phyloP scores from a whole-genome alignment of 306 rosid species.

The Datisca glomerata region DNA sequence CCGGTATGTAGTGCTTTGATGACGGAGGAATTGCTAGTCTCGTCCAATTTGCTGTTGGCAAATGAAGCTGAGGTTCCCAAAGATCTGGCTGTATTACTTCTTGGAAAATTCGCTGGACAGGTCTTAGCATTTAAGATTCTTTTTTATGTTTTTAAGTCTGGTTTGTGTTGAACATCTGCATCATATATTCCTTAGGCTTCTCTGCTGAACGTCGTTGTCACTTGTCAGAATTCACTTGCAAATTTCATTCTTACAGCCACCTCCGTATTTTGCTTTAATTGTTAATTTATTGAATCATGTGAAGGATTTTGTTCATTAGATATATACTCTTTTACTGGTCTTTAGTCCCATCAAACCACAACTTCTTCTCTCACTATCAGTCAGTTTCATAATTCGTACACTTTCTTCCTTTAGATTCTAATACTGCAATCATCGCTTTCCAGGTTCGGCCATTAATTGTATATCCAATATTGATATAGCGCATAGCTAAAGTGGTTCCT shows the following conservation, averaged over 20 bases:
- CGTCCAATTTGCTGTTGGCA: constrained; percentile 31
- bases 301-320: too few species aligned
- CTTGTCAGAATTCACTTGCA: too few species aligned
- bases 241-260: too few species aligned
- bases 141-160: constrained; percentile 5
- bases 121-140: constrained; percentile 25
- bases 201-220: too few species aligned
- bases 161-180: constrained; percentile 1
- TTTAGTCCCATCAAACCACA: too few species aligned
- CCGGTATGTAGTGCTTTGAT: constrained; percentile 30
- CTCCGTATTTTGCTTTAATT: too few species aligned
- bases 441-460: constrained; percentile 46
- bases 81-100: constrained; percentile 40
- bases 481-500: constrained; percentile 50
- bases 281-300: too few species aligned
- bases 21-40: constrained; percentile 24
- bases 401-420: constrained; percentile 24
- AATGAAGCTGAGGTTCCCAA: constrained; percentile 46
- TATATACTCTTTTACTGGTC: too few species aligned
- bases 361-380: too few species aligned
- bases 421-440: constrained; percentile 16
- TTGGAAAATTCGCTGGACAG: constrained; percentile 28
- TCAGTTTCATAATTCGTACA: too few species aligned
- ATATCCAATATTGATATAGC: constrained; percentile 14
- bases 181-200: too few species aligned